A percentile compares a stretch with the other conserved stretches of the same genome.
Conservation (phyloP, 176 grass and related monocot genomes). For the Cymbopogon citratus region DNA sequence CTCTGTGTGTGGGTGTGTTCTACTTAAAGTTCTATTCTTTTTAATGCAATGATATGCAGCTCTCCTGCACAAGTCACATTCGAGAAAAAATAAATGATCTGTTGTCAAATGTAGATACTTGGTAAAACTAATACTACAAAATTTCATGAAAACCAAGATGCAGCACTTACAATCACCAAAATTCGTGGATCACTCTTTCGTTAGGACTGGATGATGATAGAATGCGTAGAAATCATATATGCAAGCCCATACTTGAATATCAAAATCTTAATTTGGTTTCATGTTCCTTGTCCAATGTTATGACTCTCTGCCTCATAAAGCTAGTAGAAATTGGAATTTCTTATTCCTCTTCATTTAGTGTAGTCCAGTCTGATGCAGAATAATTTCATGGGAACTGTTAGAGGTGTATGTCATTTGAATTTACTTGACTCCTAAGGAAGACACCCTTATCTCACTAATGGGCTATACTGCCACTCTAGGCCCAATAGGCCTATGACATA, state of each 20-base stretch:
- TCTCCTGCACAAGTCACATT: background rate
- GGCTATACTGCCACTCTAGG: too few relatives aligned
- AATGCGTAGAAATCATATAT: background rate
- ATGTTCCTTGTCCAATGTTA: background rate
- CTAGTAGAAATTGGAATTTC: background rate
- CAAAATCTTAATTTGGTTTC: background rate
- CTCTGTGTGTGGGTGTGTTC: background rate
- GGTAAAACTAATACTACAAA: background rate
- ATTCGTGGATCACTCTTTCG: background rate
- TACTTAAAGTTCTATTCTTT: background rate
- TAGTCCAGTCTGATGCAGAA: background rate
- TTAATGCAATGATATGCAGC: background rate
- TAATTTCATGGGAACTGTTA: background rate
- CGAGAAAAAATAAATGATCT: background rate
- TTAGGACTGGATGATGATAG: background rate
- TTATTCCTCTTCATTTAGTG: background rate
- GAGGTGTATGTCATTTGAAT: too few relatives aligned
- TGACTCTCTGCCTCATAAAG: background rate
- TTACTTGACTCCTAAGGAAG: too few relatives aligned
- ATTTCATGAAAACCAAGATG: conserved; percentile 6
- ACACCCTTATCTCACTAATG: too few relatives aligned
- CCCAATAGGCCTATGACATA: too few relatives aligned
- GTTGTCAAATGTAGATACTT: background rate
- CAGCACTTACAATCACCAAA: background rate
- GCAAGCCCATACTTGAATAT: background rate